Base-by-base conservation (phyloP, 352 stramenopile species). In the Globisporangium irregulare region DNA sequence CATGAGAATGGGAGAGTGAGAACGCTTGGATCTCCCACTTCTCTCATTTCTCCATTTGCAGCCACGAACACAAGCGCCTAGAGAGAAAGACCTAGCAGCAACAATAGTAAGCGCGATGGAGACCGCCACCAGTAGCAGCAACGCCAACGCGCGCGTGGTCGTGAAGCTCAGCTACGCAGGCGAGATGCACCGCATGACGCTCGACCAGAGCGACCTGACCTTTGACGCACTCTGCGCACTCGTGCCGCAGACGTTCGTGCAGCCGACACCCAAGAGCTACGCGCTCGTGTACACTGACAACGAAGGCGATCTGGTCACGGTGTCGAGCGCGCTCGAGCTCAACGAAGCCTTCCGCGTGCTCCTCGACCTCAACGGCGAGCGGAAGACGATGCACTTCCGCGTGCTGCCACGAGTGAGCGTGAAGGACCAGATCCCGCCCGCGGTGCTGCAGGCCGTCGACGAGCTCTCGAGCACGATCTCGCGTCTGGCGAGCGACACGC, bases 241-340 rank as follows among this genome's bases (percentile, higher is more conserved):
- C 51, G 80, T 84, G 25, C 24, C 72, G 27, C 73, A 79, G 51
- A 66, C 62, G 43, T 89, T 89, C 62, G 66, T 59, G 8, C 64
- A 74, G n/a, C 60, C 64, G 14, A 57, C 78, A 9, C 65, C 74
- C 9, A 36, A 54, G 41, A n/a, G 57, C 43, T 92, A 76, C 74
- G 74, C 75, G 60, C 70, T 93, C 25, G 68, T 91, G 58, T 93
- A 92, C 76, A 78, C 76, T 48, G 85, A 93, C 67, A 76, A 91
- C 20, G 85, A 93, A 55, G 76, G 81, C 43, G 85, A 93, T 59
- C 69, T 87, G 36, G 74, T 93, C 36, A 92, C 83, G 12, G 68
- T 92, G 6, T 74, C 72, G 53, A 86, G 74, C 61, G 59, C 74
- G 14, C 67, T 74, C 8, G 86, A 93, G 69, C 75, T 92, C 41